Percentiles rank a stretch among this genome's conserved stretches.
Evolutionary conservation across 208 protist genomes (phyloP).

Genomic region (Tritrichomonas musculus): DNA sequence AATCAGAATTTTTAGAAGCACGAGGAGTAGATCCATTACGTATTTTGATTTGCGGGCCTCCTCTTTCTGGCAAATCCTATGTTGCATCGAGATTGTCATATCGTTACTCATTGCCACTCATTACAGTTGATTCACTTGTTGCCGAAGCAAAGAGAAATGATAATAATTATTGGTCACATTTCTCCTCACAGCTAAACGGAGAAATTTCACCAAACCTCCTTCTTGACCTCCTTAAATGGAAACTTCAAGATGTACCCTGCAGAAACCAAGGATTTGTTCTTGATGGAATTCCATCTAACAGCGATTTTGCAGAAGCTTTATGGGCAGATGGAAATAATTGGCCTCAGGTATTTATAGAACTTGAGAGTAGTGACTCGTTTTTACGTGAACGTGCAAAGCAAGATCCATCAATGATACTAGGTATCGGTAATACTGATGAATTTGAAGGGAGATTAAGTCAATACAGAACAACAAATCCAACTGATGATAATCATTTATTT

Average conservation of each 20-base stretch:
- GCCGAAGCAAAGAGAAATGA: not conserved
- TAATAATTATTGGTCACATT: not conserved
- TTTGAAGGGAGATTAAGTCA: not conserved
- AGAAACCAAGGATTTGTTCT: slow-evolving; percentile 16
- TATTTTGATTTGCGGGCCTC: slow-evolving; percentile 15
- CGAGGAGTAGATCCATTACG: not conserved
- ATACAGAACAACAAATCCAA: not conserved
- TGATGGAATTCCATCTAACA: slow-evolving; percentile 30
- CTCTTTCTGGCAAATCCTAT: not conserved
- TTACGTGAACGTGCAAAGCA: not conserved
- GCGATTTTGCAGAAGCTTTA: slow-evolving; percentile 2
- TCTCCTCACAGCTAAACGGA: not conserved
- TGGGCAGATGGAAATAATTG: not conserved
- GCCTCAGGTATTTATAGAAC: not conserved
- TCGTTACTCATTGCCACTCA: not conserved
- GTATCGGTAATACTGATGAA: slow-evolving; percentile 13
- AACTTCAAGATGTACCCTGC: not conserved
- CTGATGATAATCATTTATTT: not conserved
- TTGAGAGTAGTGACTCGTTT: not conserved
- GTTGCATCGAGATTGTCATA: not conserved
- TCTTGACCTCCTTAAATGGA: slow-evolving; percentile 22
- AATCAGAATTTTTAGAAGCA: not conserved
- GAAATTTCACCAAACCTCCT: slow-evolving; percentile 19
- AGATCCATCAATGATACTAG: slow-evolving; percentile 19
- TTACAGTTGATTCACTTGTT: not conserved